Evolutionary conservation across 2,329 filamentous ascomycete species (phyloP).

Genomic region (Cladosporium sp.): DNA sequence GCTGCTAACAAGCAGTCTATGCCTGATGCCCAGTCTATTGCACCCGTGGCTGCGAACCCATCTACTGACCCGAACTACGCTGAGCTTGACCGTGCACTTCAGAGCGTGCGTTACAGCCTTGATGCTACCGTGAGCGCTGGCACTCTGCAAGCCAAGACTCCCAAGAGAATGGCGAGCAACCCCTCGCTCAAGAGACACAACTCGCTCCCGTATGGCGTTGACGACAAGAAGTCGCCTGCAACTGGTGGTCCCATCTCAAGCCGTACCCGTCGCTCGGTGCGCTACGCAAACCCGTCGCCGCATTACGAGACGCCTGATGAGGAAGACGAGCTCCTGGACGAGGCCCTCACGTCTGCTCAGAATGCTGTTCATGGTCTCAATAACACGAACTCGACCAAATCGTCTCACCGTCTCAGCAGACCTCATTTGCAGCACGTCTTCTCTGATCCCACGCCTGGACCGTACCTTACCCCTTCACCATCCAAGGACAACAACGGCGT

Average conservation of each 20-base stretch:
- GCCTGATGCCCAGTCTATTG: conserved; percentile 50
- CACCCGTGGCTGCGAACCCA: conserved; percentile 40
- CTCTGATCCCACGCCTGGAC: conserved; percentile 53
- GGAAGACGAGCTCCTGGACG: conserved; percentile 91
- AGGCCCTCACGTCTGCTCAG: conserved; percentile 74
- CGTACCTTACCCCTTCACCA: conserved; percentile 65
- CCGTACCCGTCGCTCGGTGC: conserved; percentile 71
- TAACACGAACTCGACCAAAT: conserved; percentile 28
- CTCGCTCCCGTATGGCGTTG: conserved; percentile 39
- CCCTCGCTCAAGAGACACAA: conserved; percentile 46
- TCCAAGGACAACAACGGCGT: conserved; percentile 78
- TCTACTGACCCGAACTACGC: conserved; percentile 49
- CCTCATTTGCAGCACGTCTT: conserved; percentile 51
- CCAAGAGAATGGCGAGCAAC: conserved; percentile 38
- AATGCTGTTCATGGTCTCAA: conserved; percentile 69
- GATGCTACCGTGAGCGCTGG: conserved; percentile 39
- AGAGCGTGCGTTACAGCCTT: conserved; percentile 56
- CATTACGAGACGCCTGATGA: conserved; percentile 94
- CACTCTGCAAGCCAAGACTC: conserved; percentile 30
- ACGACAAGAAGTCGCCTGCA: conserved; percentile 53
- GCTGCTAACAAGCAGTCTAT: conserved; percentile 66
- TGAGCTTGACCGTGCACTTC: conserved; percentile 58
- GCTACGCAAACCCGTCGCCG: conserved; percentile 67
- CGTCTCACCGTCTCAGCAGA: conserved; percentile 4
- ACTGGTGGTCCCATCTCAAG: conserved; percentile 61